These are phyloP conservation scores for Chalciporus sphaerocephalus DNA, from an alignment of 768 basidiomycete genomes.

Conservation along the genomic window DNA sequence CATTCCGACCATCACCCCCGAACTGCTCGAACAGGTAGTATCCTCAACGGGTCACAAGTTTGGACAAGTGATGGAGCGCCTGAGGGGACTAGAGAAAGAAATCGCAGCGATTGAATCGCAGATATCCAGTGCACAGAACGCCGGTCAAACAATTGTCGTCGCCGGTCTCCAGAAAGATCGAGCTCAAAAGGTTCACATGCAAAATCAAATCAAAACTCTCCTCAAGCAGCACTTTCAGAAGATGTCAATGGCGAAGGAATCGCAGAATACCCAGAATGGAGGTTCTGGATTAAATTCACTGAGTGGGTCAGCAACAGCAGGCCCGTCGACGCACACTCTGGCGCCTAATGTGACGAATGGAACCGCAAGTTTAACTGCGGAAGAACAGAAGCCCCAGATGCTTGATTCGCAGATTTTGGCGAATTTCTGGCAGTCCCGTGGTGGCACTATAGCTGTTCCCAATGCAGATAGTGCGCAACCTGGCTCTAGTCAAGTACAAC, in stretches of 20 bases:
- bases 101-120: slow-evolving; percentile 12
- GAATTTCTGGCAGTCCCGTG: slow-evolving; percentile 29
- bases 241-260: slow-evolving; percentile 8
- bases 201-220: slow-evolving; percentile 10
- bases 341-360: slow-evolving; percentile 5
- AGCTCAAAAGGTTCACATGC: not conserved
- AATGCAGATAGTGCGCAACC: slow-evolving; percentile 11
- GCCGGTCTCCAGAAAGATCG: slow-evolving; percentile 13
- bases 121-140: slow-evolving; percentile 11
- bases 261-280: slow-evolving; percentile 6
- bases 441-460: slow-evolving; percentile 10
- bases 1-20: not conserved
- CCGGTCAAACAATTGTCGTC: slow-evolving; percentile 17
- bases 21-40: slow-evolving; percentile 17
- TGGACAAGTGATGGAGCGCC: slow-evolving; percentile 22
- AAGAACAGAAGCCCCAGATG: slow-evolving; percentile 18
- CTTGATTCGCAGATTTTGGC: slow-evolving; percentile 25
- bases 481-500: slow-evolving; percentile 13
- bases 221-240: slow-evolving; percentile 19
- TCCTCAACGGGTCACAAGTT: slow-evolving; percentile 11
- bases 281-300: not conserved
- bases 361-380: slow-evolving; percentile 6
- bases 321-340: slow-evolving; percentile 11
- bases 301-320: slow-evolving; percentile 8
- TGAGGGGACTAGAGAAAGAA: slow-evolving; percentile 16